Evolutionary conservation across 345 rosid genomes (phyloP).

Genomic region (Carallia pectinifolia): DNA sequence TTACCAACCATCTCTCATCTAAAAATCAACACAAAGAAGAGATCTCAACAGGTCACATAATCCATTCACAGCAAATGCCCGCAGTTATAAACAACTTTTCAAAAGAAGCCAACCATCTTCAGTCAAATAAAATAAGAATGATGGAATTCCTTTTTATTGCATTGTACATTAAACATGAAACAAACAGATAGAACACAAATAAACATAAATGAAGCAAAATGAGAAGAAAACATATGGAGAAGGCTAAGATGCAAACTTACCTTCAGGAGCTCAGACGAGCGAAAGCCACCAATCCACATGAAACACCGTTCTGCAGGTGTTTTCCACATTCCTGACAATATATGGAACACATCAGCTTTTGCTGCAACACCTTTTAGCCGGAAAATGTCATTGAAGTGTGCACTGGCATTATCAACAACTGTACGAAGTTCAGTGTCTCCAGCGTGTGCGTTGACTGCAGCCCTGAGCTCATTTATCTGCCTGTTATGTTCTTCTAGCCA

Average conservation of each 20-base stretch:
- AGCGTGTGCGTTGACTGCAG: conserved; percentile 87
- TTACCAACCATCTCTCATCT: too few species aligned
- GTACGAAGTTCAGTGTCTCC: conserved; percentile 85
- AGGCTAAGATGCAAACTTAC: conserved; percentile 29
- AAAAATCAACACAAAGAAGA: too few species aligned
- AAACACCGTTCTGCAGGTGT: conserved; percentile 96
- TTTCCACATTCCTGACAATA: conserved; percentile 96
- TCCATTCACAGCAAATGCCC: too few species aligned
- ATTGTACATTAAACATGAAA: conserved; percentile 8
- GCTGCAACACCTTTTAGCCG: conserved; percentile 80
- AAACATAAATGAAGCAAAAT: background rate
- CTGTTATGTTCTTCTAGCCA: conserved; percentile 87
- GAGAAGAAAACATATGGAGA: background rate
- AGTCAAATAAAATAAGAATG: background rate
- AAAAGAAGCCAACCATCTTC: background rate
- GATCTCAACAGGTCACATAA: too few species aligned
- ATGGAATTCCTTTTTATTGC: conserved; percentile 2
- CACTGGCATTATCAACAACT: conserved; percentile 56
- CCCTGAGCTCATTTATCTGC: conserved; percentile 72
- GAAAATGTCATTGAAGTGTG: conserved; percentile 76
- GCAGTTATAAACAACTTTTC: too few species aligned
- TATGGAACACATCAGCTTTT: conserved; percentile 89
- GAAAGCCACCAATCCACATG: conserved; percentile 96
- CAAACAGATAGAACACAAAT: background rate
- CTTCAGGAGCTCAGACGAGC: conserved; percentile 90